Conservation (phyloP, 768 basidiomycete species). For the Phallus indusiatus region DNA sequence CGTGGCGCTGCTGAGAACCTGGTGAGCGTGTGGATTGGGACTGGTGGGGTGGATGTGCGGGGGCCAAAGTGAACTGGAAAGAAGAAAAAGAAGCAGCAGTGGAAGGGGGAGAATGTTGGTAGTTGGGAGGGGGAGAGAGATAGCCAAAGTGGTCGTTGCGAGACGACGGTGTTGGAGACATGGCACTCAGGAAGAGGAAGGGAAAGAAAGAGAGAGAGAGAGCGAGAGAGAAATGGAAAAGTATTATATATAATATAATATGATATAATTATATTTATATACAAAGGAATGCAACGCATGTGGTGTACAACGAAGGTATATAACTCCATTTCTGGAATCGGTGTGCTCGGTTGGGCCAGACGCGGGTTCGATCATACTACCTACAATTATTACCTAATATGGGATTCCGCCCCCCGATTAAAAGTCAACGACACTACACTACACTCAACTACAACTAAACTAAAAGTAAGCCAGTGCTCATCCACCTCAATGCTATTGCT, state of each 20-base stretch:
- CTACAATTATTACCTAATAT: background rate
- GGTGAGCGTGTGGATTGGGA: too few relatives aligned
- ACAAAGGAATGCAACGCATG: background rate
- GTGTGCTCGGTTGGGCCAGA: too few relatives aligned
- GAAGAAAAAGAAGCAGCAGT: background rate
- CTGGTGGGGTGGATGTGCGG: background rate
- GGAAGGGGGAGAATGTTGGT: background rate
- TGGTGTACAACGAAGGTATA: conserved; percentile 3
- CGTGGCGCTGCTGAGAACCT: too few relatives aligned
- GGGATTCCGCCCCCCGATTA: conserved; percentile 4
- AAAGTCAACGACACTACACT: too few relatives aligned
- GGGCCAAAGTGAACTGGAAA: background rate
- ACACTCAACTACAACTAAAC: too few relatives aligned
- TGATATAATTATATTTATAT: too few relatives aligned
- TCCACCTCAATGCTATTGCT: background rate
- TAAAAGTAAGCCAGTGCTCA: too few relatives aligned
- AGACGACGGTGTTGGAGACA: background rate
- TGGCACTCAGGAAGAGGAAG: background rate
- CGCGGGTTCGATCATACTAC: too few relatives aligned
- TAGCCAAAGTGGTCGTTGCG: background rate
- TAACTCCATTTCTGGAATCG: conserved; percentile 2
- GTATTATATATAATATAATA: too few relatives aligned
- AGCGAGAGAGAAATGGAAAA: too few relatives aligned
- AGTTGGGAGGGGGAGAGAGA: background rate
- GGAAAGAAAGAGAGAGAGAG: background rate